Conservation (phyloP, 345 rosid genomes). For the Alliaria petiolata region DNA sequence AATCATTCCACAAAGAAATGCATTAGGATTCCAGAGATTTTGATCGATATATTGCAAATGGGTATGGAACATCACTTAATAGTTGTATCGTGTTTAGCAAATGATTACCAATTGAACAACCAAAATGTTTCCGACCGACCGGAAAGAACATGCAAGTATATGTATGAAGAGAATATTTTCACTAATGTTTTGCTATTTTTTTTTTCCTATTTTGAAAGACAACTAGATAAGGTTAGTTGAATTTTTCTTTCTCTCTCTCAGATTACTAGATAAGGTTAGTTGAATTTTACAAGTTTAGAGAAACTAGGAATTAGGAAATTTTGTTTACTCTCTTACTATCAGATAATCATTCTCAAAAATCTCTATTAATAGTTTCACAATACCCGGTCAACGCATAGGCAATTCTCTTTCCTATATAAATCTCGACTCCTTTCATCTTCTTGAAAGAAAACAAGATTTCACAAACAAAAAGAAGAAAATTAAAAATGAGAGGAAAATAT, state of each 20-base stretch:
- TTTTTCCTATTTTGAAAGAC: background rate
- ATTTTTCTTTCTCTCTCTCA: background rate
- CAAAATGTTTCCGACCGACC: background rate
- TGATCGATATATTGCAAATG: background rate
- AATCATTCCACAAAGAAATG: background rate
- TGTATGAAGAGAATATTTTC: background rate
- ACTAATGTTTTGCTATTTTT: background rate
- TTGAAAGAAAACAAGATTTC: background rate
- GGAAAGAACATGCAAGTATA: background rate
- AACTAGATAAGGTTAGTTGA: background rate
- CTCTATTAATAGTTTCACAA: background rate
- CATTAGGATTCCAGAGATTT: background rate
- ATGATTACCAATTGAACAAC: background rate
- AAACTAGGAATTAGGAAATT: background rate
- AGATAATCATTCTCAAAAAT: background rate
- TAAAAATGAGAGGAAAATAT: background rate
- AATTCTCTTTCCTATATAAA: background rate
- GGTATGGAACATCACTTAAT: background rate
- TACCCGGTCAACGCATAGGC: background rate
- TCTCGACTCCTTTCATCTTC: background rate
- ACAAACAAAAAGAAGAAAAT: background rate
- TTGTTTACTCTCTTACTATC: background rate
- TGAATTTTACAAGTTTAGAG: background rate
- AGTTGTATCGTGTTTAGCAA: background rate
- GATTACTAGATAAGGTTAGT: background rate